Conservation (phyloP, 441 rosid species). For the Eruca vesicaria region DNA sequence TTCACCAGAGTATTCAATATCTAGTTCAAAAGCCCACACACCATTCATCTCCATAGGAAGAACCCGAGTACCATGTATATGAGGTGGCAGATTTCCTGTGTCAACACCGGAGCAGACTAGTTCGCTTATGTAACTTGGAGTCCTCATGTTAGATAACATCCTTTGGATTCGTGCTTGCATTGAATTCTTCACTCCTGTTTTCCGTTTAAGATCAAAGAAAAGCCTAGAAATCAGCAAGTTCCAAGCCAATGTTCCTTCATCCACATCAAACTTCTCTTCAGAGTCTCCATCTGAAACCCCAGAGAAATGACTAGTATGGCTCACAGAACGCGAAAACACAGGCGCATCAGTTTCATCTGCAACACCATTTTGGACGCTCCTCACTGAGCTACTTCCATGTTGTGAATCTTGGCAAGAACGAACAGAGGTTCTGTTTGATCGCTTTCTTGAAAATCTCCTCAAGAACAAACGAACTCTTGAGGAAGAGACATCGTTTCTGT, state of each 20-base stretch:
- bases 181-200: conserved; percentile 44
- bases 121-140: conserved; percentile 82
- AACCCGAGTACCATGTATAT: conserved; percentile 78
- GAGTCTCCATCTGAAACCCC: conserved; percentile 56
- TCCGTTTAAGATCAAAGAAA: conserved; percentile 74
- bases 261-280: conserved; percentile 61
- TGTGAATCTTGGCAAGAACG: conserved; percentile 46
- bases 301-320: conserved; percentile 45
- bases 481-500: conserved; percentile 55
- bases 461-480: conserved; percentile 69
- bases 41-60: conserved; percentile 80
- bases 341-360: conserved; percentile 41
- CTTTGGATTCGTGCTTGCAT: conserved; percentile 64
- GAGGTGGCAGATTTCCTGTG: conserved; percentile 79
- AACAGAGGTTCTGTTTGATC: conserved; percentile 45
- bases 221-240: conserved; percentile 87
- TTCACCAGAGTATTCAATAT: conserved; percentile 17
- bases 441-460: conserved; percentile 67
- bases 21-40: conserved; percentile 91
- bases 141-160: conserved; percentile 77
- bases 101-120: conserved; percentile 63
- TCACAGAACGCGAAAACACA: conserved; percentile 41
- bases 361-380: conserved; percentile 35
- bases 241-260: conserved; percentile 90
- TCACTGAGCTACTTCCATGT: conserved; percentile 32